Conservation (phyloP, 345 rosid genomes). For the Eucalyptus tenuipes region DNA sequence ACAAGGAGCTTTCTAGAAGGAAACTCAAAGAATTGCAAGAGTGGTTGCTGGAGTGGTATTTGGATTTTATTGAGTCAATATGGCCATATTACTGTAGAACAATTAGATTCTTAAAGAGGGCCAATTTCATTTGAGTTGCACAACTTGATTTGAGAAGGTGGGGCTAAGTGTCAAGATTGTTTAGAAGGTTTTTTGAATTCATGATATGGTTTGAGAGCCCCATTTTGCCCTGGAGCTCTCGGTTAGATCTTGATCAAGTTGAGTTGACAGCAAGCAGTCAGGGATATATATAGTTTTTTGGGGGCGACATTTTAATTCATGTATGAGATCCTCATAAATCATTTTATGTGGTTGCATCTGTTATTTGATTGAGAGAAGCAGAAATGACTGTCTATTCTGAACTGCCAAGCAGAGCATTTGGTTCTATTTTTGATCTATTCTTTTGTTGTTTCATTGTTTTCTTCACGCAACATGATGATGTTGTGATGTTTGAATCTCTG, state of each 20-base stretch:
- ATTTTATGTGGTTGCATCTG: not conserved
- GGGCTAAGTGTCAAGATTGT: not conserved
- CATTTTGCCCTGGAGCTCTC: slow-evolving; percentile 14
- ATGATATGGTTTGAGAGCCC: not conserved
- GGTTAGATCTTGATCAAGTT: not conserved
- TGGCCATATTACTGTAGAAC: slow-evolving; percentile 98
- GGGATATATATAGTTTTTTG: not conserved
- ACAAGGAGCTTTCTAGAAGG: slow-evolving; percentile 39
- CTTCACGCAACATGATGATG: not conserved
- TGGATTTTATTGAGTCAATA: slow-evolving; percentile 74
- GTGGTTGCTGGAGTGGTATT: slow-evolving; percentile 55
- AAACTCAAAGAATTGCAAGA: slow-evolving; percentile 43
- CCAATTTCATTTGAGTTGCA: slow-evolving; percentile 46
- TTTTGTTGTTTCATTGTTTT: not conserved
- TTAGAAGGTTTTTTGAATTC: not conserved
- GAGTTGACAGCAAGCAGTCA: not conserved
- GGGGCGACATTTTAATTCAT: not conserved
- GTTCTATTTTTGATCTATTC: not conserved
- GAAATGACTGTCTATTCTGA: not conserved
- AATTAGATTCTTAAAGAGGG: slow-evolving; percentile 87
- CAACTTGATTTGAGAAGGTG: not conserved
- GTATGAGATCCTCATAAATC: not conserved
- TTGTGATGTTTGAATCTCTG: not conserved
- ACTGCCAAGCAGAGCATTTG: not conserved
- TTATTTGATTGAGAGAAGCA: not conserved